These are phyloP conservation scores for Alternaria hordeiaustralica DNA, from an alignment of 2,329 filamentous ascomycete species.

Conservation along the genomic window DNA sequence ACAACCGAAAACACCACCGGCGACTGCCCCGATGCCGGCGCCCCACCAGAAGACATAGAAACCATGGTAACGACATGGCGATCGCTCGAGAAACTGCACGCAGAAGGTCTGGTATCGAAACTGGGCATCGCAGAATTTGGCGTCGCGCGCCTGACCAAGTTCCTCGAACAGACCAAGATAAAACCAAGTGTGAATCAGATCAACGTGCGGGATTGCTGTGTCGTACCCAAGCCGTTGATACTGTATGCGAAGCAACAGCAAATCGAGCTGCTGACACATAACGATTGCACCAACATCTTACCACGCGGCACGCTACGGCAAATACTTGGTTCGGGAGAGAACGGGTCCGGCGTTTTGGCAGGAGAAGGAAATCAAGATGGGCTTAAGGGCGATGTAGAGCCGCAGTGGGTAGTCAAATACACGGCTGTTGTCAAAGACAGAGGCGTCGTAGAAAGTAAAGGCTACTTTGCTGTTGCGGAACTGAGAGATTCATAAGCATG, in stretches of 20 bases:
- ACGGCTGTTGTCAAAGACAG: conserved; percentile 92
- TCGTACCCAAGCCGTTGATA: conserved; percentile 86
- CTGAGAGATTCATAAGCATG: conserved; percentile 49
- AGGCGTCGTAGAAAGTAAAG: conserved; percentile 97
- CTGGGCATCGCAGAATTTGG: conserved; percentile 93
- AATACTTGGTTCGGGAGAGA: conserved; percentile 74
- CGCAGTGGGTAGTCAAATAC: conserved; percentile 97
- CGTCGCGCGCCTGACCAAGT: conserved; percentile 77
- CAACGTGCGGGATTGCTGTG: conserved; percentile 94
- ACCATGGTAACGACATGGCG: conserved; percentile 71
- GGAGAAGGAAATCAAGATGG: conserved; percentile 62
- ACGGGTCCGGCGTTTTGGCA: conserved; percentile 78
- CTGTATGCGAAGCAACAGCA: conserved; percentile 80
- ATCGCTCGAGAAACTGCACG: conserved; percentile 74
- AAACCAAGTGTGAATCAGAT: conserved; percentile 91
- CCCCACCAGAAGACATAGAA: conserved; percentile 62
- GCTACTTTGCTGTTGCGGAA: conserved; percentile 90
- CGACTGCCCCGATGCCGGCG: conserved; percentile 33
- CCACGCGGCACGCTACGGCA: conserved; percentile 85
- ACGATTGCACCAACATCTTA: conserved; percentile 90
- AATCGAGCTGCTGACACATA: conserved; percentile 91
- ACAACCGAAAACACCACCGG: conserved; percentile 53
- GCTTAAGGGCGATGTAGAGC: conserved; percentile 77
- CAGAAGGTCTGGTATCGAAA: conserved; percentile 72
- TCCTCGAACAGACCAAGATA: conserved; percentile 73